Evolutionary conservation across 768 basidiomycete species (phyloP), one percentile per base, ranked within the genome.

Genomic region (Pilatotrama ljubarskyi): DNA sequence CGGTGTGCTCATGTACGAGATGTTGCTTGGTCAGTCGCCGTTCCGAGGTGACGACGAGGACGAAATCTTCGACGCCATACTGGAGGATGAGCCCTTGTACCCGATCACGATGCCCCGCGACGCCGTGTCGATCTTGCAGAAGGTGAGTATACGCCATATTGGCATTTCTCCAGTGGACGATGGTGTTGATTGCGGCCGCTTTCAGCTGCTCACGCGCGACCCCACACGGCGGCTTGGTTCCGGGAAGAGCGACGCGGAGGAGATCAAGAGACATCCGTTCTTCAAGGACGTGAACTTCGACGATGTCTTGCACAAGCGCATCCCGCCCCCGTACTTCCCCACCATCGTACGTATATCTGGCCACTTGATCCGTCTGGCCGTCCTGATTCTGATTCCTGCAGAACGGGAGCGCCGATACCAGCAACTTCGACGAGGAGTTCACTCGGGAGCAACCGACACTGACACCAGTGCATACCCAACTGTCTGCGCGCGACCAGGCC

Each of bases 41-140:
- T 99, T 99, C 88, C 88, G 95, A 44, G 97, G 97, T 58, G 97
- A 99, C 68, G 97, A 98, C 66, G 97, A 98, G 73, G 97, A 99
- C 70, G 97, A 99, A 80, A 98, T 99, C 60, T 99, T 98, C 72
- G 97, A 99, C 73, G 97, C 97, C 40, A 98, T 99, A 66, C 76
- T 99, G 32, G 97, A 98, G 74, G 97, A 99, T 70, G 97, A 98
- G 72, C 96, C 95, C 25, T 72, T 99, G 61, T 99, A 98, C 75
- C 97, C 97, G 2, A 98, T 99, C 66, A 98, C 97, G 6, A 99
- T 99, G 97, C 97, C 95, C 8, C 82, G 93, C 53, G 96, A 98
- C 68, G 95, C 95, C 7, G 95, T 98, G 44, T 93, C 93, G 18
- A 91, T 98, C 64, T 70, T 99, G 57, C 95, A 97, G 71, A 95